Evolutionary conservation across 1,284 basidiomycete species (phyloP), one percentile per base, ranked within the genome.

Genomic region (Omphalotus olearius): DNA sequence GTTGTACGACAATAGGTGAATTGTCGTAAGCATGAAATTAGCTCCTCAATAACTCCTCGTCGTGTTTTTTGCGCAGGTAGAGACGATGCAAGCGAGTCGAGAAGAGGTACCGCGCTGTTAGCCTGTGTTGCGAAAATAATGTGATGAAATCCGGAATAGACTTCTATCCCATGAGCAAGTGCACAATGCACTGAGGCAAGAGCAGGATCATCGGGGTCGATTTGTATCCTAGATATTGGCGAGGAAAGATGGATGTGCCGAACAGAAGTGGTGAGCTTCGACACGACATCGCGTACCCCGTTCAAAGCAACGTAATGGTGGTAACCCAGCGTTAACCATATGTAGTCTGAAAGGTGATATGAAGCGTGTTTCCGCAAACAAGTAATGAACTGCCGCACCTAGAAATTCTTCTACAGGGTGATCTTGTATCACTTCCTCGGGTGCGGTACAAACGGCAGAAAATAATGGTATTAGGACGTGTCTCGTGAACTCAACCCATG

Each of bases 81-180:
- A 16, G 68, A 72, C 11, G 67, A 56, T 3, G 66, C 61, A 58
- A 78, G 82, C 2, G 70, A 63, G 3, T 64, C 58, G 10, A 85
- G 64, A 6, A 85, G 64, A 4, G 71, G 69, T 6, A 72, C 65
- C 4, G 82, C 85, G 14, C 76, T 75, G 48, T 78, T 78, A 1
- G 86, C 86, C 61, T 87, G 85, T 0, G 87, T 88, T 2, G 85
- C 86, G 50, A 90, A 71, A 11, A 90, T 68, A 47, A 90, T 66
- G 60, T 83, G 83, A 47, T 80, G 73, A 59, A 88, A 88, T 9
- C 77, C 80, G 18, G 59, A 36, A 56, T 70, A 63, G 6, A 62
- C 63, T 23, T 53, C 56, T 11, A 59, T 37, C 7, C 66, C 67
- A 25, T 61, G 52, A 28, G 62, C 59, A 10, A 61, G 62, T n/a